Base-by-base conservation (phyloP, 495 filamentous ascomycete genomes). In the Mycothermus thermophilus region DNA sequence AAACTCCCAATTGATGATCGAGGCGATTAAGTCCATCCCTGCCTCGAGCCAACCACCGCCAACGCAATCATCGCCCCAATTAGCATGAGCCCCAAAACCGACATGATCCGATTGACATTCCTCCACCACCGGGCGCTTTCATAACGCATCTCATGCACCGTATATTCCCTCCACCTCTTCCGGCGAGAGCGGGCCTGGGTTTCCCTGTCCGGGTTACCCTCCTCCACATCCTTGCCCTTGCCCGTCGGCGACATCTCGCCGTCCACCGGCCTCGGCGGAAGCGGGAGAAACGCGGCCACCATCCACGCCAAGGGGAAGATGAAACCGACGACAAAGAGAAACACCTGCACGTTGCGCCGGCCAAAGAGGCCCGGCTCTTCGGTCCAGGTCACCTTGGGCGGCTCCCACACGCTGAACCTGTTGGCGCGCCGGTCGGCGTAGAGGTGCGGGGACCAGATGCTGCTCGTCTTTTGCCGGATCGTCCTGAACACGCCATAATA, bases 91-190 rank as follows among this genome's bases (percentile, higher is more conserved):
- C 90, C 90, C 30, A 92, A 47, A 26, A 81, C 57, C 33, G 76
- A 75, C 83, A 97, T 87, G 48, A 77, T 70, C 27, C 85, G 77
- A 56, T 97, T 97, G 29, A 95, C 64, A 39, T 73, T 80, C 39
- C 90, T 71, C 90, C 90, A 96, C 86, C 88, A 95, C 24, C 72
- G 68, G 9, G 84, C 84, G 51, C 84, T 94, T 46, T 82, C 69
- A 51, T 82, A 83, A 32, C 71, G 67, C 25, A 64, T 64, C 31
- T 76, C 72, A 42, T 83, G 76, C 15, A 74, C 26, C 23, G 38
- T 17, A 14, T 46, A 18, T 48, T 46, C 28, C 22, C 22, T 46
- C 49, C 30, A 63, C 48, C 41, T 51, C 63, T 44, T 58, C 57
- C 43, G 25, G 63, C 64, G 36, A 34, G 54, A 30, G 32, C 45